These are phyloP conservation scores for Mycena filopes DNA, from an alignment of 768 basidiomycete species.

Conservation along the genomic window DNA sequence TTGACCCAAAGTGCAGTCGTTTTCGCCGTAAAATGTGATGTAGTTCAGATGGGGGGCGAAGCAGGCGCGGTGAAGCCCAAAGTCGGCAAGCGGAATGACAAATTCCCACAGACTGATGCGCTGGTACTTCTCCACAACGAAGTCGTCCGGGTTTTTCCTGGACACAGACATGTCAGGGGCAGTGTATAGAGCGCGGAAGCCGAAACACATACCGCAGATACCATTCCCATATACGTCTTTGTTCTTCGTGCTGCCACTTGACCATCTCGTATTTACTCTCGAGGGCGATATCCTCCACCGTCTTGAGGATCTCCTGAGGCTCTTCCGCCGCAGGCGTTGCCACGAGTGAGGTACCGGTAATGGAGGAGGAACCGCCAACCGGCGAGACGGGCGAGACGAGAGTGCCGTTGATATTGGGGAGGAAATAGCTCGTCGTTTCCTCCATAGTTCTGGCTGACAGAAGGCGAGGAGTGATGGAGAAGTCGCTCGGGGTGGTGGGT, in stretches of 20 bases:
- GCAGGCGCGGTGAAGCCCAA: slow-evolving; percentile 76
- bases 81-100: slow-evolving; percentile 78
- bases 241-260: slow-evolving; percentile 87
- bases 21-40: slow-evolving; percentile 91
- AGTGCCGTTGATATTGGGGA: slow-evolving; percentile 38
- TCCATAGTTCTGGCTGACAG: slow-evolving; percentile 40
- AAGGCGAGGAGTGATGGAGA: slow-evolving; percentile 29
- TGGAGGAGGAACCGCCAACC: slow-evolving; percentile 37
- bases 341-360: slow-evolving; percentile 19
- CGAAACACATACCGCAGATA: slow-evolving; percentile 63
- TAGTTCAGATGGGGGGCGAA: slow-evolving; percentile 79
- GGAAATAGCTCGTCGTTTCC: slow-evolving; percentile 56
- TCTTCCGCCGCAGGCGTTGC: slow-evolving; percentile 45
- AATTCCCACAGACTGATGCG: slow-evolving; percentile 84
- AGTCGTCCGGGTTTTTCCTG: slow-evolving; percentile 80
- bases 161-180: neutral
- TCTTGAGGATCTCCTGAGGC: slow-evolving; percentile 62
- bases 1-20: slow-evolving; percentile 92
- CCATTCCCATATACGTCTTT: slow-evolving; percentile 95
- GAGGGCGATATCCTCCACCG: slow-evolving; percentile 73
- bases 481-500: slow-evolving; percentile 40
- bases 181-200: neutral
- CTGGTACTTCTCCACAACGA: slow-evolving; percentile 94
- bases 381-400: slow-evolving; percentile 43
- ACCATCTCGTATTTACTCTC: slow-evolving; percentile 78